Percentiles rank a stretch among this genome's conserved stretches.
phyloP scores from a whole-genome alignment of 139 green algal genomes.

The Deuterostichococcus epilithicus region DNA sequence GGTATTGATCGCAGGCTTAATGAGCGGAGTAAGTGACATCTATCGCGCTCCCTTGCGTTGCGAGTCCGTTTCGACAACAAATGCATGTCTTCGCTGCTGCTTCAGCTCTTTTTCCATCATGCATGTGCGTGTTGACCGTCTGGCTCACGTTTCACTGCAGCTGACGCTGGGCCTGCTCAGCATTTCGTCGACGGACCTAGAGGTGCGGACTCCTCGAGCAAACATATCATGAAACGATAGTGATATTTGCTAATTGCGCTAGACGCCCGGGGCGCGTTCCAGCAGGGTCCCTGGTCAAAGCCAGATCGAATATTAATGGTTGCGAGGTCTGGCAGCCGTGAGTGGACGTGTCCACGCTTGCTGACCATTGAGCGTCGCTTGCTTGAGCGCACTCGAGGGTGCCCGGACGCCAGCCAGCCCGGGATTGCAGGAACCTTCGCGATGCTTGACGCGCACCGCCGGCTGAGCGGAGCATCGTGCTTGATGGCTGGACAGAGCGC shows the following conservation, averaged over 20 bases:
- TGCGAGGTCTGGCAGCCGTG: neutral
- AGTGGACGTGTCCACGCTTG: constrained; percentile 44
- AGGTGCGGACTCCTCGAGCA: constrained; percentile 37
- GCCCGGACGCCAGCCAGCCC: too few species aligned
- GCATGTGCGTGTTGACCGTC: neutral
- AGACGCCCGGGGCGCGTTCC: neutral
- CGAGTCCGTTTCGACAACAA: too few species aligned
- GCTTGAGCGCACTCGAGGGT: too few species aligned
- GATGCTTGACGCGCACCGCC: neutral
- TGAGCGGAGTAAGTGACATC: too few species aligned
- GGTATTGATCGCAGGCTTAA: constrained; percentile 57
- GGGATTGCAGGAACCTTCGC: neutral
- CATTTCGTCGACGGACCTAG: constrained; percentile 55
- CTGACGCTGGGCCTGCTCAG: constrained; percentile 78
- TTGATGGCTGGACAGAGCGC: neutral
- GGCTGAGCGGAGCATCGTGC: neutral
- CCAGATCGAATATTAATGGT: neutral
- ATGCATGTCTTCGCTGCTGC: too few species aligned
- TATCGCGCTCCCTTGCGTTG: too few species aligned
- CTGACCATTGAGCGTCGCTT: too few species aligned
- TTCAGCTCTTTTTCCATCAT: neutral
- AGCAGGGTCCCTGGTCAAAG: neutral
- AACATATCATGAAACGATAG: neutral
- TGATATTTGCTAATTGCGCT: neutral
- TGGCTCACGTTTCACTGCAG: too few species aligned